These are phyloP conservation scores for Phytophthora litchii DNA, from an alignment of 352 stramenopile species.

Conservation along the genomic window DNA sequence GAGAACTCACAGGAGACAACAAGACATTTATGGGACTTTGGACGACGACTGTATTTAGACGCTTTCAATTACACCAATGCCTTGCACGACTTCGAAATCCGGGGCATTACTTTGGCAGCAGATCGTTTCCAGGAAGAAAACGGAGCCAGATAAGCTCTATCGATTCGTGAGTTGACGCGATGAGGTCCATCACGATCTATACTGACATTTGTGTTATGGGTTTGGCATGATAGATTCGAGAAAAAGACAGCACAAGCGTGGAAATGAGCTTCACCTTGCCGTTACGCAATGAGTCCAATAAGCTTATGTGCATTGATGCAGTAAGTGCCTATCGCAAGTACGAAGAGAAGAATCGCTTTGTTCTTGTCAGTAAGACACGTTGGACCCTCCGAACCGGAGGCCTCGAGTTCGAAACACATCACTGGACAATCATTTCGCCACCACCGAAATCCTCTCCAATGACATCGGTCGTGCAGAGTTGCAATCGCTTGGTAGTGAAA, in stretches of 20 bases:
- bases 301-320: slow-evolving; percentile 11
- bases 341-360: slow-evolving; percentile 14
- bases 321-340: slow-evolving; percentile 18
- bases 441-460: not conserved
- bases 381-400: slow-evolving; percentile 7
- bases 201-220: not conserved
- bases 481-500: slow-evolving; percentile 13
- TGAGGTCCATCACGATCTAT: not conserved
- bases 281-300: not conserved
- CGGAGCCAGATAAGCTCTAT: slow-evolving; percentile 16
- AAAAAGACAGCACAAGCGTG: not conserved
- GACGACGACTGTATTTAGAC: slow-evolving; percentile 12
- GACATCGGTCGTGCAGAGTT: slow-evolving; percentile 13
- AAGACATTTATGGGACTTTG: not conserved
- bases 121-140: slow-evolving; percentile 9
- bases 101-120: slow-evolving; percentile 16
- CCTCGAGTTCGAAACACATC: slow-evolving; percentile 13
- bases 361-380: slow-evolving; percentile 18
- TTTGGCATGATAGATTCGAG: slow-evolving; percentile 12
- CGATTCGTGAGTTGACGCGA: slow-evolving; percentile 14
- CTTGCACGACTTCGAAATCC: slow-evolving; percentile 4
- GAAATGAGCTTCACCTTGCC: slow-evolving; percentile 25
- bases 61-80: slow-evolving; percentile 20
- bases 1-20: slow-evolving; percentile 1
- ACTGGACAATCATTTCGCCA: slow-evolving; percentile 21